Conservation (phyloP, 805 yeast genomes). For the Metschnikowia gruessii region DNA sequence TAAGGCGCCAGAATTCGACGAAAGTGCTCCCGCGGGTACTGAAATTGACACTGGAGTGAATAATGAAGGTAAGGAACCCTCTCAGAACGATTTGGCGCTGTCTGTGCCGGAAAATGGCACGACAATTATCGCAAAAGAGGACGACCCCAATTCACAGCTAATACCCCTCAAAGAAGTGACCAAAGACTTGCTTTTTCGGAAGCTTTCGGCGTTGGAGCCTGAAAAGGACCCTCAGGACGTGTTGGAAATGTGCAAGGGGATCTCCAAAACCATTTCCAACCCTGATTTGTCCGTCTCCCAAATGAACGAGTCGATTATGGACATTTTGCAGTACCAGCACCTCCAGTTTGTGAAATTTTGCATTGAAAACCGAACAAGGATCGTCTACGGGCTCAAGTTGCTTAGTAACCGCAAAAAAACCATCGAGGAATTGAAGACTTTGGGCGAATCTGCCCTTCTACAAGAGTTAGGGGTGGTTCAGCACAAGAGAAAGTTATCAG, state of each 20-base stretch:
- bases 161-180: slow-evolving; percentile 14
- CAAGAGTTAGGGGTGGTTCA: slow-evolving; percentile 37
- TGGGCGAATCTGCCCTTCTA: slow-evolving; percentile 41
- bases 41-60: background rate
- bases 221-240: slow-evolving; percentile 41
- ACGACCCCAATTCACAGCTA: background rate
- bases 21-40: background rate
- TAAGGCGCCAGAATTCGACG: background rate
- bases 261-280: slow-evolving; percentile 41
- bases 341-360: slow-evolving; percentile 48
- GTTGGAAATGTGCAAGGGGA: slow-evolving; percentile 34
- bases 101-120: slow-evolving; percentile 1
- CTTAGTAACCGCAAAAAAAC: slow-evolving; percentile 30
- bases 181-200: slow-evolving; percentile 18
- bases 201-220: slow-evolving; percentile 36
- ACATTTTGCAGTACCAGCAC: slow-evolving; percentile 50
- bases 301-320: slow-evolving; percentile 54
- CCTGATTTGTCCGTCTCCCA: slow-evolving; percentile 36
- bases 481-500: slow-evolving; percentile 12
- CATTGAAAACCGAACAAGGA: slow-evolving; percentile 46
- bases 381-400: slow-evolving; percentile 56
- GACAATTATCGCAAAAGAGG: slow-evolving; percentile 4
- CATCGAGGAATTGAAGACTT: slow-evolving; percentile 44
- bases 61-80: background rate
- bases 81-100: background rate